Conservation (phyloP, 2,329 filamentous ascomycete species). For the Alternaria alternata region DNA sequence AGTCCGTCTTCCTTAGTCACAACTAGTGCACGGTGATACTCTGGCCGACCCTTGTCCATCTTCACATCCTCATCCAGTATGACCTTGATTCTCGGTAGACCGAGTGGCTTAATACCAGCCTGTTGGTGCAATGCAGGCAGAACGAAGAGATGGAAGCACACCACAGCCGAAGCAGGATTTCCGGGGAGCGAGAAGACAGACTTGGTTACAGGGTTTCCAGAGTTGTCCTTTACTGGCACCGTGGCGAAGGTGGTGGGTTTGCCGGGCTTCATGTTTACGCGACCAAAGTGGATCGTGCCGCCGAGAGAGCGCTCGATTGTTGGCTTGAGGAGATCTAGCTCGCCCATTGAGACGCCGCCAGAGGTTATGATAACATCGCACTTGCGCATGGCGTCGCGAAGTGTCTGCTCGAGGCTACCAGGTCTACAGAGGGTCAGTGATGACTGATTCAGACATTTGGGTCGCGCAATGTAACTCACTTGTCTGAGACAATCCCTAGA, state of each 20-base stretch:
- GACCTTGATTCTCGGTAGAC: slow-evolving; percentile 77
- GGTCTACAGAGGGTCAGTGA: slow-evolving; percentile 55
- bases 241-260: slow-evolving; percentile 98
- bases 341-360: slow-evolving; percentile 96
- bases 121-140: slow-evolving; percentile 83
- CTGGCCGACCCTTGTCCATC: slow-evolving; percentile 77
- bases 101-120: slow-evolving; percentile 71
- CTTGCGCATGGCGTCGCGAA: slow-evolving; percentile 76
- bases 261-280: slow-evolving; percentile 96
- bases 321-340: slow-evolving; percentile 94
- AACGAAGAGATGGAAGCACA: slow-evolving; percentile 94
- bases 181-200: slow-evolving; percentile 90
- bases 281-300: slow-evolving; percentile 94
- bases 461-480: slow-evolving; percentile 47
- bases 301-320: slow-evolving; percentile 90
- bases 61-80: slow-evolving; percentile 74
- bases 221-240: slow-evolving; percentile 68
- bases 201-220: slow-evolving; percentile 66
- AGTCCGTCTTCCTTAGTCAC: slow-evolving; percentile 68
- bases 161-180: slow-evolving; percentile 91
- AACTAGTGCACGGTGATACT: slow-evolving; percentile 90
- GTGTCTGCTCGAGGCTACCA: slow-evolving; percentile 75
- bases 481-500: slow-evolving; percentile 83
- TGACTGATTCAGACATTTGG: background rate
- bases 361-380: slow-evolving; percentile 89